Evolutionary conservation across 1,284 basidiomycete genomes (phyloP).

Genomic region (Leccinum colubrinum): DNA sequence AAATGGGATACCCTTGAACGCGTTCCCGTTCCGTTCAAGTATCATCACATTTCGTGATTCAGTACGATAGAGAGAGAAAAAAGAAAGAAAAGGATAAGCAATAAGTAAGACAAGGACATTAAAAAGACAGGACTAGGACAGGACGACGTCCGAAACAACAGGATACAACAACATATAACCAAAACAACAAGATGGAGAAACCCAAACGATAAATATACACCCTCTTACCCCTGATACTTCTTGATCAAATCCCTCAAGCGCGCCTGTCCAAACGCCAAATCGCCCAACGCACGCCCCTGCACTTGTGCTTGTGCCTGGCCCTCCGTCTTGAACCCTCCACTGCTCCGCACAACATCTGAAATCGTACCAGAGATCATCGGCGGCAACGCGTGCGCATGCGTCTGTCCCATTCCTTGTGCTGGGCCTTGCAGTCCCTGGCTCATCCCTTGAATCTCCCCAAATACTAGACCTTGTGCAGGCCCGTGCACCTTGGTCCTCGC

Average conservation of each 20-base stretch:
- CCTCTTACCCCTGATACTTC: slow-evolving; percentile 61
- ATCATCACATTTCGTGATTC: not conserved
- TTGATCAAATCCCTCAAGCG: slow-evolving; percentile 73
- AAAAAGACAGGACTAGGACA: not conserved
- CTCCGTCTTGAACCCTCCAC: slow-evolving; percentile 20
- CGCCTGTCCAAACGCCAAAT: slow-evolving; percentile 72
- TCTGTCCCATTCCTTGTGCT: not conserved
- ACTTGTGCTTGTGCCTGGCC: slow-evolving; percentile 6
- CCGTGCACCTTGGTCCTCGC: slow-evolving; percentile 43
- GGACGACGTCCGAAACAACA: not conserved
- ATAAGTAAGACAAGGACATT: not conserved
- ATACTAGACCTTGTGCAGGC: slow-evolving; percentile 18
- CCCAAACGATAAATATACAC: not conserved
- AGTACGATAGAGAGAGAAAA: not conserved
- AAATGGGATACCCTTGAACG: not conserved
- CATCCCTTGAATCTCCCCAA: not conserved
- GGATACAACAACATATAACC: not conserved
- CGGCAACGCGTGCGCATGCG: slow-evolving; percentile 16
- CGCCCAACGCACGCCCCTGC: slow-evolving; percentile 29
- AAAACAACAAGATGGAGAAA: not conserved
- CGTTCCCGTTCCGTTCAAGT: no score
- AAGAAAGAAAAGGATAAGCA: not conserved
- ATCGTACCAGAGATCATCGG: slow-evolving; percentile 38
- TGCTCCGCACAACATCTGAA: slow-evolving; percentile 3
- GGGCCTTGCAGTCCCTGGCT: not conserved